Evolutionary conservation across 2,329 filamentous ascomycete genomes (phyloP).

Genomic region (Chrysosphaeria jannelii): DNA sequence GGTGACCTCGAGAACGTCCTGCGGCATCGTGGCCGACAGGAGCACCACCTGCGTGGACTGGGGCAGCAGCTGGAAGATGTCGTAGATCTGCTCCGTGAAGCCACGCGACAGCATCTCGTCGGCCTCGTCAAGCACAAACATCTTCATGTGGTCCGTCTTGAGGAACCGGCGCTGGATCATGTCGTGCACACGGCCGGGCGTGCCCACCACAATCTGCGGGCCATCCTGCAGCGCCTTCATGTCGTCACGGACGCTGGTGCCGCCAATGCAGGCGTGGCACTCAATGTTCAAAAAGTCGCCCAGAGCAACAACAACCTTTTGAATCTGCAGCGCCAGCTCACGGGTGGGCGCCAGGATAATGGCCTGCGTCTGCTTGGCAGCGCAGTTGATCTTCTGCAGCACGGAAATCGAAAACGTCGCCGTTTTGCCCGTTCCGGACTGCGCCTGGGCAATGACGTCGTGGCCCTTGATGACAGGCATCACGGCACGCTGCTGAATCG

Average conservation of each 20-base stretch:
- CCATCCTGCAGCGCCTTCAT: slow-evolving; percentile 94
- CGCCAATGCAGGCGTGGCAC: slow-evolving; percentile 97
- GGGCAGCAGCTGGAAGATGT: slow-evolving; percentile 96
- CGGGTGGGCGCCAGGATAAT: slow-evolving; percentile 93
- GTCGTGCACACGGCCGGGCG: slow-evolving; percentile 92
- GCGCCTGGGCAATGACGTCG: slow-evolving; percentile 98
- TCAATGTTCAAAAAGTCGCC: slow-evolving; percentile 99
- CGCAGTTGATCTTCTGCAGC: slow-evolving; percentile 92
- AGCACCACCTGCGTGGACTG: slow-evolving; percentile 97
- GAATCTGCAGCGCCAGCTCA: slow-evolving; percentile 96
- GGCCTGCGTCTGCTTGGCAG: slow-evolving; percentile 89
- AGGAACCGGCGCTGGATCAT: slow-evolving; percentile 98
- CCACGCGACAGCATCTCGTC: slow-evolving; percentile 98
- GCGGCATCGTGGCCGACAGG: slow-evolving; percentile 91
- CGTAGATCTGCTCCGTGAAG: slow-evolving; percentile 99
- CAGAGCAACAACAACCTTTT: slow-evolving; percentile 95
- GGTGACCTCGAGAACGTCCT: slow-evolving; percentile 96
- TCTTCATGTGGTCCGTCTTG: slow-evolving; percentile 96
- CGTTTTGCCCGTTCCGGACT: slow-evolving; percentile 99
- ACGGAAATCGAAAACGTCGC: slow-evolving; percentile 98
- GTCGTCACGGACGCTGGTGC: slow-evolving; percentile 91
- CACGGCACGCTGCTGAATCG: slow-evolving; percentile 98
- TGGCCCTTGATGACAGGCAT: slow-evolving; percentile 99
- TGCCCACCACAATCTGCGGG: slow-evolving; percentile 90
- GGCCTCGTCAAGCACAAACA: slow-evolving; percentile 98